Percentiles rank a stretch among this genome's conserved stretches.
phyloP scores from a whole-genome alignment of 2,329 filamentous ascomycete species.

The Clonostachys chloroleuca region DNA sequence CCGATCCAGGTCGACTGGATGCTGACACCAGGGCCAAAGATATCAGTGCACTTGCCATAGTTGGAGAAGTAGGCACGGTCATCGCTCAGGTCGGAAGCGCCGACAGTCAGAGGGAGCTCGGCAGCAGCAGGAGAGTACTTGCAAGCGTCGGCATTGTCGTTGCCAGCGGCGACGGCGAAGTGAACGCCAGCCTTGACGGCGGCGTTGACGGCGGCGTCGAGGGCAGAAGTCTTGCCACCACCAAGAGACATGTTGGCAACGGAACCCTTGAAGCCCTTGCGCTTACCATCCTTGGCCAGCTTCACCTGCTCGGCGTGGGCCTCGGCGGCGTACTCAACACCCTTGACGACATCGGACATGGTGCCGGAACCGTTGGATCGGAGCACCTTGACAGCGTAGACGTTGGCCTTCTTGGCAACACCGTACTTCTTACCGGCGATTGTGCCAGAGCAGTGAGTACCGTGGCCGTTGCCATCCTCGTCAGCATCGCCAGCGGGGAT shows the following conservation, averaged over 20 bases:
- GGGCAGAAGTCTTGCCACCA: slow-evolving; percentile 89
- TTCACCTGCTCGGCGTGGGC: slow-evolving; percentile 72
- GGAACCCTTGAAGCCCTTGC: slow-evolving; percentile 97
- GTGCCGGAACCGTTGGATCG: slow-evolving; percentile 94
- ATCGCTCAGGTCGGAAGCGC: slow-evolving; percentile 88
- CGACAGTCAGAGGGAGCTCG: slow-evolving; percentile 88
- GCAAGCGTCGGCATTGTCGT: slow-evolving; percentile 98
- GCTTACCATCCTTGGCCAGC: slow-evolving; percentile 79
- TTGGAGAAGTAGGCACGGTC: slow-evolving; percentile 99
- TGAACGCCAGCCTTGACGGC: slow-evolving; percentile 89
- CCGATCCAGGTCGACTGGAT: slow-evolving; percentile 99
- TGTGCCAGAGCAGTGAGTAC: slow-evolving; percentile 98
- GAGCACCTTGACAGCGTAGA: slow-evolving; percentile 98
- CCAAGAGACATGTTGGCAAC: slow-evolving; percentile 99
- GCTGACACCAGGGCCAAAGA: slow-evolving; percentile 96
- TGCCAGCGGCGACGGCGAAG: slow-evolving; percentile 97
- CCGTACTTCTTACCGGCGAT: slow-evolving; percentile 98
- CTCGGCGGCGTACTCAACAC: slow-evolving; percentile 89
- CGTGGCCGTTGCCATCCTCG: slow-evolving; percentile 94
- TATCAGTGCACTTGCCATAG: slow-evolving; percentile 98
- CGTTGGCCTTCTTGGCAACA: slow-evolving; percentile 96
- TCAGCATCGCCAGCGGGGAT: slow-evolving; percentile 83
- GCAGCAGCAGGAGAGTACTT: slow-evolving; percentile 98
- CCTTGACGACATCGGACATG: slow-evolving; percentile 98
- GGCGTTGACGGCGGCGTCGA: slow-evolving; percentile 91